Evolutionary conservation across 2,329 filamentous ascomycete species (phyloP).

Genomic region (Penicillium digitatum): DNA sequence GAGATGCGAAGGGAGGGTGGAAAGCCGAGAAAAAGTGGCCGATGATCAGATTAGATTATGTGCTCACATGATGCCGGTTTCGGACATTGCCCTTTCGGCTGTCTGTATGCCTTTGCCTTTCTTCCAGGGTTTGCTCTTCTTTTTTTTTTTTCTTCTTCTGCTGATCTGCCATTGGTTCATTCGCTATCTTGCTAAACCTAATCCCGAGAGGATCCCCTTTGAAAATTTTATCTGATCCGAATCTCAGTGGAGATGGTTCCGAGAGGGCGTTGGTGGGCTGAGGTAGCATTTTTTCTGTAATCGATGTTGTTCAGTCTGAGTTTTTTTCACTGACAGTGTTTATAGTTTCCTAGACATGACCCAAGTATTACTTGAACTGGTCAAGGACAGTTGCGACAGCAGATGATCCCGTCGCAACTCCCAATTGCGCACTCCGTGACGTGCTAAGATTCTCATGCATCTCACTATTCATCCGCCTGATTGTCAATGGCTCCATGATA

Average conservation of each 20-base stretch:
- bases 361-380: not conserved
- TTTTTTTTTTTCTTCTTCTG: conserved; percentile 3
- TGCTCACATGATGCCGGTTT: conserved; percentile 28
- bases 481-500: conserved; percentile 3
- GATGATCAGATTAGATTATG: conserved; percentile 30
- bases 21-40: conserved; percentile 17
- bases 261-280: conserved; percentile 21
- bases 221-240: conserved; percentile 22
- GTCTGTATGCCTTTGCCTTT: not conserved
- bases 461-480: conserved; percentile 2
- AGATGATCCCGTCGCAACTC: not conserved
- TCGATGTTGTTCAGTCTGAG: not conserved
- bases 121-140: not conserved
- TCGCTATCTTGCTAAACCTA: not conserved
- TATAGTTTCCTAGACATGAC: not conserved
- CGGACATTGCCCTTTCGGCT: conserved; percentile 18
- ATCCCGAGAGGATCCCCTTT: not conserved
- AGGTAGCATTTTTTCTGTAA: conserved; percentile 3
- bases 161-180: conserved; percentile 3
- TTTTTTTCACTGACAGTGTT: conserved; percentile 1
- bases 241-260: conserved; percentile 5
- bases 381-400: not conserved
- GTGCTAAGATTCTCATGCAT: not conserved
- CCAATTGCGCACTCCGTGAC: not conserved
- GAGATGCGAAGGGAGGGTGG: not conserved